A percentile compares a stretch with the other conserved stretches of the same genome.
Evolutionary conservation across 2,329 filamentous ascomycete species (phyloP).

Genomic region (Aspergillus jensenii): DNA sequence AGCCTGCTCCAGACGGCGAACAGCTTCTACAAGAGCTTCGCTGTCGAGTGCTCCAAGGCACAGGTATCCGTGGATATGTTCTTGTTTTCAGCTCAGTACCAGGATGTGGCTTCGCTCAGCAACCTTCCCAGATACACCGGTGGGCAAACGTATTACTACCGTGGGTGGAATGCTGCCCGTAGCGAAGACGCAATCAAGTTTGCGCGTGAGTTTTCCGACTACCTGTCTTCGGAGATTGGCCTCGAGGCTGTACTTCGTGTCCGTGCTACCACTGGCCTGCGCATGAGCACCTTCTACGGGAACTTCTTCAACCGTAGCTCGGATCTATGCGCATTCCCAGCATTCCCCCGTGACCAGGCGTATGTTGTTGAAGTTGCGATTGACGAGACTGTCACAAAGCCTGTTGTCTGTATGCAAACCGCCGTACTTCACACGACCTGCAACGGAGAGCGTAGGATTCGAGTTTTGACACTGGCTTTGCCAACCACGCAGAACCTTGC

Average conservation of each 20-base stretch:
- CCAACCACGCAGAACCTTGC: slow-evolving; percentile 89
- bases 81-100: slow-evolving; percentile 91
- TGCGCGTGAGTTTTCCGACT: slow-evolving; percentile 93
- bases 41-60: slow-evolving; percentile 97
- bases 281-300: slow-evolving; percentile 98
- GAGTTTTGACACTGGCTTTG: slow-evolving; percentile 88
- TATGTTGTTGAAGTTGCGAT: slow-evolving; percentile 99
- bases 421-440: slow-evolving; percentile 96
- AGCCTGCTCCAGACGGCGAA: slow-evolving; percentile 85
- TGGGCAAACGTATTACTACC: slow-evolving; percentile 98
- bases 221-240: slow-evolving; percentile 93
- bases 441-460: slow-evolving; percentile 92
- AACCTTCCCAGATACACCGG: slow-evolving; percentile 95
- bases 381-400: slow-evolving; percentile 89
- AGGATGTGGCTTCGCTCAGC: slow-evolving; percentile 94
- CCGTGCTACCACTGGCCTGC: slow-evolving; percentile 86
- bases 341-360: slow-evolving; percentile 94
- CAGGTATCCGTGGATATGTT: slow-evolving; percentile 99
- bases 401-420: slow-evolving; percentile 87
- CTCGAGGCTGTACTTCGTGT: slow-evolving; percentile 94
- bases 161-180: slow-evolving; percentile 92
- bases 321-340: slow-evolving; percentile 95
- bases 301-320: slow-evolving; percentile 99
- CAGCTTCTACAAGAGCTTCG: slow-evolving; percentile 98
- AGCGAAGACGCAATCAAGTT: slow-evolving; percentile 98